A percentile compares a stretch with the other conserved stretches of the same genome.
These are phyloP conservation scores for Suillus bovinus DNA, from an alignment of 768 basidiomycete genomes.

Conservation along the genomic window DNA sequence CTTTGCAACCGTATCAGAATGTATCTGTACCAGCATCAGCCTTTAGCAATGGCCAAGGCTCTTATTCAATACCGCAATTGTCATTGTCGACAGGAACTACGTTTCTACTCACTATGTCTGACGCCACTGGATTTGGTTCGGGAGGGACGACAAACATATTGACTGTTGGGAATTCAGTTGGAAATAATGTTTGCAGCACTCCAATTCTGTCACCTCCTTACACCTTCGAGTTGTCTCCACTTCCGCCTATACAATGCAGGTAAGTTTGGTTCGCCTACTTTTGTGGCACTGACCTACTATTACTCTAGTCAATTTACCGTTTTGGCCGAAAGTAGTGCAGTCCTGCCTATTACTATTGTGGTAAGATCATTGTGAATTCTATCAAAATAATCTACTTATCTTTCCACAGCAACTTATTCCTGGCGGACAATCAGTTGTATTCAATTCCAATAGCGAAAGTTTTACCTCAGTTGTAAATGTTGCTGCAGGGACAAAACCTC, in stretches of 20 bases:
- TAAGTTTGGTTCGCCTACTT: conserved; percentile 26
- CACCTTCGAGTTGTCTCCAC: conserved; percentile 45
- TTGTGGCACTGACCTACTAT: conserved; percentile 9
- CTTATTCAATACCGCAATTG: conserved; percentile 46
- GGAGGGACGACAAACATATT: conserved; percentile 58
- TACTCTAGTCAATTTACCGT: conserved; percentile 46
- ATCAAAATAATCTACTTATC: conserved; percentile 2
- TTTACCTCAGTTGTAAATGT: conserved; percentile 59
- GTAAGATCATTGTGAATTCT: conserved; percentile 32
- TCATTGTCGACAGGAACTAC: conserved; percentile 38
- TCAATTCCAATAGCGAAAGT: conserved; percentile 40
- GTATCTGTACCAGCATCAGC: conserved; percentile 54
- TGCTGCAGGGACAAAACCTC: conserved; percentile 54
- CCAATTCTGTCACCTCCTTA: conserved; percentile 45
- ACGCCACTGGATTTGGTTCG: conserved; percentile 64
- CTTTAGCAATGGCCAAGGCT: conserved; percentile 53
- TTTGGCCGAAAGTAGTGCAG: conserved; percentile 43
- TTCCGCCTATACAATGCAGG: conserved; percentile 62
- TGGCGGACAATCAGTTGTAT: conserved; percentile 50
- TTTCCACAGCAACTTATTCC: conserved; percentile 58
- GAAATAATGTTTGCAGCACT: conserved; percentile 47
- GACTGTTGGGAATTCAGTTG: conserved; percentile 46
- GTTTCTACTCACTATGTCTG: conserved; percentile 68
- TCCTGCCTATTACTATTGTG: conserved; percentile 53
- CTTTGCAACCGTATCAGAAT: conserved; percentile 51